Base-by-base conservation (phyloP, 768 basidiomycete genomes). In the Sarcodon aspratus region DNA sequence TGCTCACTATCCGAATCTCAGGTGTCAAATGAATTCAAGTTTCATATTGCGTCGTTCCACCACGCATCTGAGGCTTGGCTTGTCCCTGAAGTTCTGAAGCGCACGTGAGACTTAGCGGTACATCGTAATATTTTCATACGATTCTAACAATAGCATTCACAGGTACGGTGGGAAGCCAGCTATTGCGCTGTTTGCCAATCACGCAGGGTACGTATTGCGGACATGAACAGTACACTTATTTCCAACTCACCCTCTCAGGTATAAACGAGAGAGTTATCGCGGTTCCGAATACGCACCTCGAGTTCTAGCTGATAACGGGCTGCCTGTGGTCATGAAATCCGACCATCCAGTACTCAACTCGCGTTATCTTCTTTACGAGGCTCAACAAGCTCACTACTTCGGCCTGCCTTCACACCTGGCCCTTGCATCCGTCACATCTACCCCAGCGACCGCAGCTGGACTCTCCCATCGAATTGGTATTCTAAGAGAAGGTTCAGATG, bases 1-100 rank as follows among this genome's bases (percentile, higher is more conserved):
- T 17, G 35, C 13, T 27, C 8, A 45, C 21, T 35, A 37, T 18
- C 27, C 21, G 17, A 33, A 15, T 53, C 37, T 46, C 52, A 87
- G 76, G 70, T 90, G 34, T 78, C 86, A 33, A 86, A 92, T 57
- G 88, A 93, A 60, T 93, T 90, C 73, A 73, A 82, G 55, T 88
- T 88, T 61, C 76, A 79, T 6, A 73, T 89, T 48, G 79, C 85
- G 3, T 80, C 81, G 2, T 78, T 90, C 60, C 88, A 90, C 56
- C 79, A 82, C 52, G 88, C 89, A 1, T 79, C 79, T 50, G 87
- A 92, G 56, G 82, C 88, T 0, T 93, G 85, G 57, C 75, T 92
- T 9, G 82, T 92, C 17, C 85, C 90, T 1, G 80, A 83, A 42
- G 61, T 85, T 6, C 66, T 95, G 52, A 87, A 84, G 62, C 71